A percentile compares a stretch with the other conserved stretches of the same genome.
These are phyloP conservation scores for Aphanomyces euteiches DNA, from an alignment of 352 stramenopile species.

Conservation along the genomic window DNA sequence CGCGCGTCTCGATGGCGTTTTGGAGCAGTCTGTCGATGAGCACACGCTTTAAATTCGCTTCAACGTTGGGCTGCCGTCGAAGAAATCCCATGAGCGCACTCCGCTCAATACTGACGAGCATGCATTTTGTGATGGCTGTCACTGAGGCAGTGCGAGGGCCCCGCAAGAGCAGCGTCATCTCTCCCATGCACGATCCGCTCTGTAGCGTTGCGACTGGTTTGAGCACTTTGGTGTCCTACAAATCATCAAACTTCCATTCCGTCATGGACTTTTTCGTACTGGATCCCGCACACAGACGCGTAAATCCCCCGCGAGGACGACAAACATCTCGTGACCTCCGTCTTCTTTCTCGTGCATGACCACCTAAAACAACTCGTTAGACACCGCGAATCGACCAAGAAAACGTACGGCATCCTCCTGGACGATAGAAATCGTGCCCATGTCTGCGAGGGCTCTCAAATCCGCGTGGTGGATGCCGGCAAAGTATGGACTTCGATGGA, in stretches of 20 bases:
- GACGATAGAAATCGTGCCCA: constrained; percentile 27
- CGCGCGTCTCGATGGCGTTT: constrained; percentile 46
- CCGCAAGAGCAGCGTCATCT: constrained; percentile 79
- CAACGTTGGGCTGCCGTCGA: constrained; percentile 51
- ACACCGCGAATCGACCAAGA: background rate
- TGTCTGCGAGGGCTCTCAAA: constrained; percentile 5
- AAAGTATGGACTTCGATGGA: constrained; percentile 23
- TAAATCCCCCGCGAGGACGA: constrained; percentile 18
- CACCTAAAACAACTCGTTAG: background rate
- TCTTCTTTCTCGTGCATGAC: constrained; percentile 26
- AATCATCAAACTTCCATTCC: too few species aligned
- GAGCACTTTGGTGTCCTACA: constrained; percentile 20
- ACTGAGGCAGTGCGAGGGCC: constrained; percentile 70
- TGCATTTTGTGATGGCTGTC: constrained; percentile 59
- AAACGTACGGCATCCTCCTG: constrained; percentile 10
- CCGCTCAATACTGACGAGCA: constrained; percentile 80
- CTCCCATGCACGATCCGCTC: constrained; percentile 68
- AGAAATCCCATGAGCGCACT: constrained; percentile 61
- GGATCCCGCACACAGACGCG: constrained; percentile 6
- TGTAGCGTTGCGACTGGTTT: constrained; percentile 50
- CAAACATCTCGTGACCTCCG: constrained; percentile 24
- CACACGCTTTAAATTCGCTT: constrained; percentile 49
- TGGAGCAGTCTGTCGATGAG: constrained; percentile 61
- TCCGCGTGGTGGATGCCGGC: constrained; percentile 1
- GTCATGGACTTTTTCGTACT: constrained; percentile 2